Base-by-base conservation (phyloP, 2,329 filamentous ascomycete species). In the Trichoderma sp. region DNA sequence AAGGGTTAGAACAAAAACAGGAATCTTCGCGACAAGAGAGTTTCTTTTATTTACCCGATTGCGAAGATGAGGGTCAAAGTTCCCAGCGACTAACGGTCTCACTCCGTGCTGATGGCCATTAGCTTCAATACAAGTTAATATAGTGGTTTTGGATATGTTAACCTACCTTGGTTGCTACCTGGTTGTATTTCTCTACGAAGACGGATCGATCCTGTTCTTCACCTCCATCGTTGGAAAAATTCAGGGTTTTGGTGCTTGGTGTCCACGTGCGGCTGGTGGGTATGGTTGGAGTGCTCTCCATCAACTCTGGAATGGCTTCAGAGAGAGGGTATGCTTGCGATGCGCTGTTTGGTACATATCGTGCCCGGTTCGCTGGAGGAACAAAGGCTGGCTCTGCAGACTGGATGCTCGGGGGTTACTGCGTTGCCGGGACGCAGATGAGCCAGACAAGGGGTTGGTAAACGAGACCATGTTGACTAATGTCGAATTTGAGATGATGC, bases 161-260 rank as follows among this genome's bases (percentile, higher is more conserved):
- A 1, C 11, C 38, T 76, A 91, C 91, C 86, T 89, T 89, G 74
- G 85, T 87, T 3, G 91, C 91, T 6, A 92, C 81, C 5, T 86
- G 84, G 80, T 93, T 93, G 81, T 92, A 93, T 78, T 91, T 89
- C 8, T 87, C 79, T 6, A 92, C 81, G 80, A 89, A 90, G 3
- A 82, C 79, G 1, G 83, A 80, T 35, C 89, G 85, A 71, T 88
- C 85, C 45, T 88, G 86, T 18, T 87, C 81, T 35, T 88, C 87
- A 56, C 90, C 89, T 4, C 83, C 83, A 71, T 90, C 88, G 24
- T 85, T 86, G 38, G 87, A 79, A 18, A 86, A 80, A 3, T 85
- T 87, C 21, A 85, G 78, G 38, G 89, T 89, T 53, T 87, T 88
- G 74, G 87, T 90, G 59, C 88, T 89, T 21, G 89, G 88, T 0